Evolutionary conservation across 768 basidiomycete genomes (phyloP).

Genomic region (Mycena metata): DNA sequence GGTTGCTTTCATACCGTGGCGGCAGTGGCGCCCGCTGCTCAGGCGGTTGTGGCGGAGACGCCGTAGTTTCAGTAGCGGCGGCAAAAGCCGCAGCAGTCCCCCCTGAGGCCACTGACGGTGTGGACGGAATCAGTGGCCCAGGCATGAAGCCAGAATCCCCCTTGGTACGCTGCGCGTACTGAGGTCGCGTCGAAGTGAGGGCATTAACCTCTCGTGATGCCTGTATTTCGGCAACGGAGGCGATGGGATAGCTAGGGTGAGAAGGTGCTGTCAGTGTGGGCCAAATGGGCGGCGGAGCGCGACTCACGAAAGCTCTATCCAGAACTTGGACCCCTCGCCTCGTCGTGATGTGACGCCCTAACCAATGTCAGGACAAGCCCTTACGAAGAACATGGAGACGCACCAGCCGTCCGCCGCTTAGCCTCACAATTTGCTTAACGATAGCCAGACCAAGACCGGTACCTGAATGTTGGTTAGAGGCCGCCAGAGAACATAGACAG

Average conservation of each 20-base stretch:
- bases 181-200: slow-evolving; percentile 3
- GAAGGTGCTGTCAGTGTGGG: background rate
- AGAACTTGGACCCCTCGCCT: slow-evolving; percentile 58
- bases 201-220: slow-evolving; percentile 30
- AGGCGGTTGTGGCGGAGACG: background rate
- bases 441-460: slow-evolving; percentile 61
- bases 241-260: slow-evolving; percentile 28
- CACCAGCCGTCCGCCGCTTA: slow-evolving; percentile 56
- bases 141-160: slow-evolving; percentile 1
- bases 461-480: slow-evolving; percentile 41
- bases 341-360: slow-evolving; percentile 45
- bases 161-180: slow-evolving; percentile 6
- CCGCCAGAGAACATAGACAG: background rate
- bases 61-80: background rate
- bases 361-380: background rate
- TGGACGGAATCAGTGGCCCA: slow-evolving; percentile 5
- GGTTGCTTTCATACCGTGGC: slow-evolving; percentile 26
- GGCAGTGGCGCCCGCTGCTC: slow-evolving; percentile 15
- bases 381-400: background rate
- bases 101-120: background rate
- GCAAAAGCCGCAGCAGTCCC: background rate
- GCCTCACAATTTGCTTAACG: slow-evolving; percentile 57
- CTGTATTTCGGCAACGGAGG: slow-evolving; percentile 24
- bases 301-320: slow-evolving; percentile 49
- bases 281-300: background rate